Base-by-base conservation (phyloP, 495 filamentous ascomycete species). In the Penicillium turbatum region DNA sequence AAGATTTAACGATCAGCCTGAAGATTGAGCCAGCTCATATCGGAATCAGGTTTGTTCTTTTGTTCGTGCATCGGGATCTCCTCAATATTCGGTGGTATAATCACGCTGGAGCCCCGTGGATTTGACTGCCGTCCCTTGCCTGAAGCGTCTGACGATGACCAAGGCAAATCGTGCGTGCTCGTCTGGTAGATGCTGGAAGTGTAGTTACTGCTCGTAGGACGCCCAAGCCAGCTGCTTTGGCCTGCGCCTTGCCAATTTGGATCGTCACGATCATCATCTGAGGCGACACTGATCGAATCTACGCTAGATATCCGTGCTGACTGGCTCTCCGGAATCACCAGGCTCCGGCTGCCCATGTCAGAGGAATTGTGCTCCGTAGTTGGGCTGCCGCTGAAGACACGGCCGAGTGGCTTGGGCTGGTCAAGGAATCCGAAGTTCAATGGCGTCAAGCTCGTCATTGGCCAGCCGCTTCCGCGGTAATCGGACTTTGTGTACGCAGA, bases 11-110 rank as follows among this genome's bases (percentile, higher is more conserved):
- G 64, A 13, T 69, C 67, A 27, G 64, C 65, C 21, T 74, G 48
- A 7, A 90, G 68, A 64, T 89, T 89, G 35, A 90, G 69, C 87
- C 87, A 90, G 70, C 86, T 88, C 82, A 90, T 86, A 66, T 90
- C 87, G 24, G 74, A 70, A 51, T 76, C 74, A 57, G 69, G 48
- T 36, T 72, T 71, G 40, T 51, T 44, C 6, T 35, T 53, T 35
- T 57, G 69, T 1, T 53, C 66, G 19, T 64, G 50, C n/a, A 67
- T 53, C 17, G 72, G 73, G 11, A 71, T 65, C 53, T 76, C 77
- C 31, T 73, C 67, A 41, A 72, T 70, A 10, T 73, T 53, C 6
- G 76, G 73, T 0, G 69, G 48, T 60, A 73, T 65, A 19, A 74
- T 38, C 21, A 74, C 37, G 57, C 62, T 70, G 37, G 71, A 66